Conservation (phyloP, 2,329 filamentous ascomycete genomes). For the Dactylella cylindrospora region DNA sequence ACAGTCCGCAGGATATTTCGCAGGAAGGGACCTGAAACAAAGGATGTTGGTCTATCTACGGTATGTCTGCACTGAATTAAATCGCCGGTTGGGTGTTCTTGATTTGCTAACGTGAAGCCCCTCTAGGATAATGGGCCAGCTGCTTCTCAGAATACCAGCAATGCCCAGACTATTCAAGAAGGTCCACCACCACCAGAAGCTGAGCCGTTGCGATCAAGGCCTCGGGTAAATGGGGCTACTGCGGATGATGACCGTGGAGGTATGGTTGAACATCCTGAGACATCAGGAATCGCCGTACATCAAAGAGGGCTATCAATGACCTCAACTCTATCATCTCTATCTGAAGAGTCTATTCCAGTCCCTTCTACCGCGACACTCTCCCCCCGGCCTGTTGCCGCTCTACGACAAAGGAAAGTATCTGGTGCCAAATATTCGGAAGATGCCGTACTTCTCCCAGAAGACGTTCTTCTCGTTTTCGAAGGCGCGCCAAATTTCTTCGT, state of each 20-base stretch:
- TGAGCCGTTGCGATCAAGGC: background rate
- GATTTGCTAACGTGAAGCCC: too few relatives aligned
- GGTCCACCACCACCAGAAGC: too few relatives aligned
- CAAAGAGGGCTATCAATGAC: constrained; percentile 9
- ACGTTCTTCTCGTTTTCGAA: constrained; percentile 15
- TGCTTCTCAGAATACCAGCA: too few relatives aligned
- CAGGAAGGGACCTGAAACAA: constrained; percentile 8
- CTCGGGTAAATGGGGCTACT: background rate
- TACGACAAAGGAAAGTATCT: background rate
- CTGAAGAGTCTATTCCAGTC: constrained; percentile 22
- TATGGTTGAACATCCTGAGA: background rate
- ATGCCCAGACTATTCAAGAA: too few relatives aligned
- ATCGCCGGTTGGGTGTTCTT: background rate
- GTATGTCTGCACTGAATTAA: background rate
- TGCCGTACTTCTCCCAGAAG: background rate
- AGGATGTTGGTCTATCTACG: too few relatives aligned
- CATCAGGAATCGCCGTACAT: background rate
- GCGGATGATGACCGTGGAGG: background rate
- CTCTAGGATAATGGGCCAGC: too few relatives aligned
- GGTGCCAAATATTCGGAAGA: background rate
- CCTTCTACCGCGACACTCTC: constrained; percentile 18
- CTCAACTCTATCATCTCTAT: constrained; percentile 15
- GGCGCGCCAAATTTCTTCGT: constrained; percentile 29
- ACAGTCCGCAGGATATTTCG: constrained; percentile 19
- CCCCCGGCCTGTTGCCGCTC: constrained; percentile 13